These are phyloP conservation scores for Xanthoceras sorbifolium DNA, from an alignment of 345 rosid species.

Conservation along the genomic window DNA sequence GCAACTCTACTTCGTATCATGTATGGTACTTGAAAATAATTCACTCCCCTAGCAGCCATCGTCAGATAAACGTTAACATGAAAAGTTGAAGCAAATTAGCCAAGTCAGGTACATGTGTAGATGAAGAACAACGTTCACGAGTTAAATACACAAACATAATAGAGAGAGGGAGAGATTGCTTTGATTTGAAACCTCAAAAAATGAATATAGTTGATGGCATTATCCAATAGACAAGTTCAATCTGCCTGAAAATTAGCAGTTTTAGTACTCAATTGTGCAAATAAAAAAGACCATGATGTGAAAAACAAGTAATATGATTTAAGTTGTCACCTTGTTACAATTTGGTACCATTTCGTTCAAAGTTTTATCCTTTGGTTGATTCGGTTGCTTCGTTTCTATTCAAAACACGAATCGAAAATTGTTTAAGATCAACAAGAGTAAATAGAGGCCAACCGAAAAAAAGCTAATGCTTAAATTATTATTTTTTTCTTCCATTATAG, in stretches of 20 bases:
- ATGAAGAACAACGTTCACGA: too few species aligned
- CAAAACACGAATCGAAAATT: not conserved
- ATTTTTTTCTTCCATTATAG: not conserved
- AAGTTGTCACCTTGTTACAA: too few species aligned
- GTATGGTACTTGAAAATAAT: not conserved
- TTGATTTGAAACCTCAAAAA: slow-evolving; percentile 15
- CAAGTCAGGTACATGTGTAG: not conserved
- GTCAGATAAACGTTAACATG: too few species aligned
- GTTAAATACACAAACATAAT: too few species aligned
- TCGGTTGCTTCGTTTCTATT: slow-evolving; percentile 28
- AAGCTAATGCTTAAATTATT: too few species aligned
- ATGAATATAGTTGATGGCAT: slow-evolving; percentile 18
- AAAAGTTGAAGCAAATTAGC: not conserved
- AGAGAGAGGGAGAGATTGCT: too few species aligned
- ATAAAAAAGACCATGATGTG: not conserved
- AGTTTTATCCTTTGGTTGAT: slow-evolving; percentile 23
- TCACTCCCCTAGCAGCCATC: too few species aligned
- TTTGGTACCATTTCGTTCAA: too few species aligned
- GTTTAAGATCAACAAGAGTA: not conserved
- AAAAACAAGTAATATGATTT: too few species aligned
- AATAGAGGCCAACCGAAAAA: too few species aligned
- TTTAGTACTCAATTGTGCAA: not conserved
- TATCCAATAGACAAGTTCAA: slow-evolving; percentile 31
- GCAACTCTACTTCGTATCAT: not conserved
- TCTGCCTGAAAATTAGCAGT: slow-evolving; percentile 16